These are phyloP conservation scores for Penicillium diatomitis DNA, from an alignment of 495 filamentous ascomycete genomes.

Conservation along the genomic window DNA sequence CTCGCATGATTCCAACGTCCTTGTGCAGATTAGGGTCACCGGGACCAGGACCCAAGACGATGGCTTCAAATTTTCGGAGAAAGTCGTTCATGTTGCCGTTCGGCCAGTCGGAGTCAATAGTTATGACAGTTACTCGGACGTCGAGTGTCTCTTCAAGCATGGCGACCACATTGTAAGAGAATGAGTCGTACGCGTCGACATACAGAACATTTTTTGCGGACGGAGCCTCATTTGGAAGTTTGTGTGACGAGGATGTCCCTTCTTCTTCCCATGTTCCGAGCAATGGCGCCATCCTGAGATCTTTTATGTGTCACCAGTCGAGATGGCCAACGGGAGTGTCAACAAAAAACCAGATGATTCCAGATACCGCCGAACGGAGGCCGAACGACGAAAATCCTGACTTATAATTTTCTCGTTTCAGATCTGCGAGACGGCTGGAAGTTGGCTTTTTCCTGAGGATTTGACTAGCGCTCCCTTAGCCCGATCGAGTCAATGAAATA, in stretches of 20 bases:
- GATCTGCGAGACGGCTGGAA: no score
- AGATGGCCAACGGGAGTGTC: no score
- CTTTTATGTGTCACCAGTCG: not conserved
- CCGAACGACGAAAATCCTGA: no score
- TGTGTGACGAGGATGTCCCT: not conserved
- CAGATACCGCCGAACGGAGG: no score
- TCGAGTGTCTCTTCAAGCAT: conserved; percentile 57
- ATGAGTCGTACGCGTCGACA: conserved; percentile 92
- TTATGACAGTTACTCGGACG: conserved; percentile 59
- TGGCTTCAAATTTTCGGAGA: conserved; percentile 57
- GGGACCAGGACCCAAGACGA: conserved; percentile 75
- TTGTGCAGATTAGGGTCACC: conserved; percentile 48
- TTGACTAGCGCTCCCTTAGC: no score
- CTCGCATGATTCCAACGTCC: conserved; percentile 73
- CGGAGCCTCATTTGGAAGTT: not conserved
- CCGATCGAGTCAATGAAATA: no score
- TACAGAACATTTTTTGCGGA: conserved; percentile 56
- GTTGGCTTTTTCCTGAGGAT: no score
- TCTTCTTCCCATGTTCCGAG: conserved; percentile 22
- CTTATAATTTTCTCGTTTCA: no score
- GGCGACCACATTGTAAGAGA: conserved; percentile 84
- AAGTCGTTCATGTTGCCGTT: conserved; percentile 34
- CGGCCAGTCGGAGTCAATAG: conserved; percentile 53
- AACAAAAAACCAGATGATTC: no score
- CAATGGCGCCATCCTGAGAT: conserved; percentile 26